Conservation (phyloP, 2,329 filamentous ascomycete genomes). For the Ascochyta koolunga region DNA sequence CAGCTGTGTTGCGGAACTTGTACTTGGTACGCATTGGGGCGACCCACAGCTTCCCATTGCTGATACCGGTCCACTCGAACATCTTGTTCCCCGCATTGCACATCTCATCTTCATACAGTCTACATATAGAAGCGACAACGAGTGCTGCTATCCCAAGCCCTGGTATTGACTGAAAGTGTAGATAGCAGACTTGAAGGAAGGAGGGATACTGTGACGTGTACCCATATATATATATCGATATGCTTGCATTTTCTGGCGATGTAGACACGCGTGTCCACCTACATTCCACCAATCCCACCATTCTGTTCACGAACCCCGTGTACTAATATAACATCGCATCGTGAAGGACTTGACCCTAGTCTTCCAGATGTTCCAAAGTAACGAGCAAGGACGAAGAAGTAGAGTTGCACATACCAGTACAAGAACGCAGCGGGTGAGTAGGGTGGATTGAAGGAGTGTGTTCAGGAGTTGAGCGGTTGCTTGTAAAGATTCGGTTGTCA, state of each 20-base stretch:
- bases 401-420: neutral
- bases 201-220: neutral
- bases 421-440: neutral
- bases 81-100: neutral
- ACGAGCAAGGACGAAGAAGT: neutral
- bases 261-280: neutral
- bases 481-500: no score
- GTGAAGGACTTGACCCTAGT: neutral
- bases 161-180: neutral
- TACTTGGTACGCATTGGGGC: neutral
- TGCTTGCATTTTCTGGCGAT: neutral
- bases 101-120: neutral
- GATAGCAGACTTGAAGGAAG: neutral
- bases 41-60: neutral
- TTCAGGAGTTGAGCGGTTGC: neutral
- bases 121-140: neutral
- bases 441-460: neutral
- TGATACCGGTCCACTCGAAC: neutral
- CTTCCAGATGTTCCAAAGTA: neutral
- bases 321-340: neutral
- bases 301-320: neutral
- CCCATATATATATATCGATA: neutral
- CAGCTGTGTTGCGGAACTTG: neutral
- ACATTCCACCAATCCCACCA: neutral
- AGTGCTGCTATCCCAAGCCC: neutral